Base-by-base conservation (phyloP, 768 basidiomycete genomes). In the Megacollybia marginata region DNA sequence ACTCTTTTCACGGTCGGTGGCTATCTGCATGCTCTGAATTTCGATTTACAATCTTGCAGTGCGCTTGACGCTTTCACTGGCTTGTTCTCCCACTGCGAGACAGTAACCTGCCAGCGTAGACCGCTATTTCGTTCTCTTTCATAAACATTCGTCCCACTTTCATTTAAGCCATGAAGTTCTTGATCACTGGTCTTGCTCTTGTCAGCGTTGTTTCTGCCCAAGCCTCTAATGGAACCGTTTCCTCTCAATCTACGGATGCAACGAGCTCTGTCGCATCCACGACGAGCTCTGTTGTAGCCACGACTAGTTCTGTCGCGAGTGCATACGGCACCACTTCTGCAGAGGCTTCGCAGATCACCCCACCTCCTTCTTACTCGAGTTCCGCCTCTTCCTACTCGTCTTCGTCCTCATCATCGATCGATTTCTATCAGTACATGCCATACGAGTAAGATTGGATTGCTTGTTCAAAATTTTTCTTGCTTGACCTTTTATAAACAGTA, bases 101-200 rank as follows among this genome's bases (percentile, higher is more conserved):
- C 82, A 82, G 80, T 79, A 70, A n/a, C 38, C 53, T 66, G 67
- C 66, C 66, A 79, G 83, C 83, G 83, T 85, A 78, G 82, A 86
- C 69, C 83, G 83, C 83, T 81, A 61, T 64, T 60, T 59, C 61
- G 50, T 63, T 68, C 67, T 62, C 55, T 58, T 50, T 62, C 63
- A 57, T 61, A 57, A 57, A 59, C 68, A 61, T 59, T 52, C 59
- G 55, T 62, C 65, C 48, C 72, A 70, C 68, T 71, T 64, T 71
- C 72, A 59, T 73, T 74, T 63, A 76, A 28, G 23, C 71, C 60
- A 85, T 86, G 80, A 79, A 79, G 68, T 79, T 81, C 61, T 68
- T 80, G 49, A 59, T 80, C 59, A 63, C 83, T 54, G 73, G 73
- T 64, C 72, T 85, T 60, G 74, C 78, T 57, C 71, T 87, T 57